Evolutionary conservation across 2,329 filamentous ascomycete species (phyloP), one percentile per base, ranked within the genome.

Genomic region (Phyllosticta citribraziliensis): DNA sequence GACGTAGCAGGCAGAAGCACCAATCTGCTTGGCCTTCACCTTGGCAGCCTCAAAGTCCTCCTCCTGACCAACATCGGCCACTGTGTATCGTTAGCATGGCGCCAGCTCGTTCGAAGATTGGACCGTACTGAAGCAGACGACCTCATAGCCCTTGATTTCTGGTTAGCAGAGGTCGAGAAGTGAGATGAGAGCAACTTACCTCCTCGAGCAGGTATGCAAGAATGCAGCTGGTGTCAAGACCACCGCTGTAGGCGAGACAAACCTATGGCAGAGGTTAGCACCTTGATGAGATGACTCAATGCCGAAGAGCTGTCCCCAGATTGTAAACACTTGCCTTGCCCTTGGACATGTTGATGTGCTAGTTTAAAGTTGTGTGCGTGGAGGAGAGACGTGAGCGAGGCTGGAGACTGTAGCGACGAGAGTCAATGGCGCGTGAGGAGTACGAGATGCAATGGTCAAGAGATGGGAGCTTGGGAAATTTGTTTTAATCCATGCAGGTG

Each of bases 1-100:
- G 62, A 82, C 77, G 71, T 80, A 74, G 73, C 86, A 83, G 76
- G 84, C 82, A 75, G 82, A 78, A 22, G 87, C 87, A 69, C 87
- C 87, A 65, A 89, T 83, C 74, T 82, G 82, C 65, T 84, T 70
- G 60, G 87, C 88, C 82, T 92, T 91, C 71, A 82, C 81, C 76
- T 88, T 83, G 62, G 88, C 89, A 63, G 81, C 86, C 54, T 83
- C 82, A 71, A 84, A 91, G 76, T 91, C 87, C 76, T 75, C 73
- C 69, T 87, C 84, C 76, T 90, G 87, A 62, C 88, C 88, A 53
- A 76, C 73, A 63, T 76, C 73, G 70, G 74, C 74, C 57, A 76
- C 70, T 62, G 56, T 9, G 27, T 24, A 17, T 25, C 50, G 52
- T 62, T 53, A 62, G 60, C 60, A 25, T 24, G 52, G 20, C 24